These are phyloP conservation scores for Malus hybrid DNA, from an alignment of 331 rosid genomes.

Conservation along the genomic window DNA sequence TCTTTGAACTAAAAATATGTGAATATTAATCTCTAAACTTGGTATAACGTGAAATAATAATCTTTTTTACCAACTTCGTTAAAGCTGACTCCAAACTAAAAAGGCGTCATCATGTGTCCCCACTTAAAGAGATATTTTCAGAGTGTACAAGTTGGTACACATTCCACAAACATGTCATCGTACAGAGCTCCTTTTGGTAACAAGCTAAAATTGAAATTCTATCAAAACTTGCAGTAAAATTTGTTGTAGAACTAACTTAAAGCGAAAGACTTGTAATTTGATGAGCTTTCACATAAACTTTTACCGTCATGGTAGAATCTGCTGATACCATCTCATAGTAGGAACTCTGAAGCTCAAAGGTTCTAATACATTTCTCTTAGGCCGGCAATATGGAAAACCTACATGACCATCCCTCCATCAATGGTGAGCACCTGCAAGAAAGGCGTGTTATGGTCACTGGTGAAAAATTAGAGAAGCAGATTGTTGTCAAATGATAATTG, in stretches of 20 bases:
- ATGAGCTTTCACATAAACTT: slow-evolving; percentile 5
- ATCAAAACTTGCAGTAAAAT: slow-evolving; percentile 10
- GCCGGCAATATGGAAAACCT: slow-evolving; percentile 11
- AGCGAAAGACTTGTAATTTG: not conserved
- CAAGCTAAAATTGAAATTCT: slow-evolving; percentile 23
- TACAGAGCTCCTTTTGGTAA: slow-evolving; percentile 4
- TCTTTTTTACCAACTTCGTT: no score
- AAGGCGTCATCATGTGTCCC: no score
- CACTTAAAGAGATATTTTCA: no score
- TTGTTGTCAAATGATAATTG: not conserved
- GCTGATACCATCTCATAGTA: slow-evolving; percentile 11
- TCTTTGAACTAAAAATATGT: no score
- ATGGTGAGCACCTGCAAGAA: slow-evolving; percentile 66
- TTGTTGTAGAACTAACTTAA: slow-evolving; percentile 11
- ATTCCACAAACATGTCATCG: not conserved
- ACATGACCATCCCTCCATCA: slow-evolving; percentile 97
- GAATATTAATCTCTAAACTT: no score
- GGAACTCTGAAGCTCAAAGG: slow-evolving; percentile 1
- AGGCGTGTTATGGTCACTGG: not conserved
- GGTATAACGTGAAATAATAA: no score
- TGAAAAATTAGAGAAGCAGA: not conserved
- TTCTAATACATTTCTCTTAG: not conserved
- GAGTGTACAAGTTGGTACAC: no score
- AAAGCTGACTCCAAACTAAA: no score
- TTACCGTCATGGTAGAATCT: not conserved